A percentile compares a stretch with the other conserved stretches of the same genome.
phyloP scores from a whole-genome alignment of 257 asterid species.

The Verbascum thapsus region DNA sequence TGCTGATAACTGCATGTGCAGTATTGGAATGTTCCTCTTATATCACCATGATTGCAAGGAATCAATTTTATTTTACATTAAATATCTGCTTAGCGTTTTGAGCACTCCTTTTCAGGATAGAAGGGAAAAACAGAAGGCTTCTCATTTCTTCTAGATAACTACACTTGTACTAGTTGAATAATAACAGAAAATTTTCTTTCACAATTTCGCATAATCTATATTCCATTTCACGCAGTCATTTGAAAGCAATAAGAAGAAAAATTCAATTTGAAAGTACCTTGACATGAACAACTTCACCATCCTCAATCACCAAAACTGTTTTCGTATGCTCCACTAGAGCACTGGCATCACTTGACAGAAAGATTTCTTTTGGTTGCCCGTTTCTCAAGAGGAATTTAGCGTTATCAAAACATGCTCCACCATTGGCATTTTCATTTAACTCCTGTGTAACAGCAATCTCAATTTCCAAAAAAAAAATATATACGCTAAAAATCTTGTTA shows the following conservation, averaged over 20 bases:
- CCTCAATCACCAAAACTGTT: constrained; percentile 68
- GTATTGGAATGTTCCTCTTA: not conserved
- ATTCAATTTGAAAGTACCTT: constrained; percentile 40
- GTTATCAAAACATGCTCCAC: constrained; percentile 48
- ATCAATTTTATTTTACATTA: not conserved
- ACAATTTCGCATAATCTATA: not conserved
- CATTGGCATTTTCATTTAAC: constrained; percentile 34
- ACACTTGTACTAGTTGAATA: not conserved
- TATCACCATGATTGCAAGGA: not conserved
- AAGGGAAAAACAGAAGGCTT: not conserved
- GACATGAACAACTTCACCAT: constrained; percentile 66
- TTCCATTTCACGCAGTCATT: too few species aligned
- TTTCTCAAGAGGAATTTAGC: constrained; percentile 51
- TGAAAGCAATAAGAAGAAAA: too few species aligned
- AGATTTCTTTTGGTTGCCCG: constrained; percentile 61
- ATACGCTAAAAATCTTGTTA: not conserved
- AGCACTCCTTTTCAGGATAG: not conserved
- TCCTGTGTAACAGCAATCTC: constrained; percentile 39
- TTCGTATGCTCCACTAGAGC: constrained; percentile 74
- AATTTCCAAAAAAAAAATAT: constrained; percentile 15
- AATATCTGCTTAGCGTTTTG: not conserved
- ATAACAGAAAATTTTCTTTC: not conserved
- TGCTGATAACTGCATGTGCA: not conserved
- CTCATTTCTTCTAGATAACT: constrained; percentile 9
- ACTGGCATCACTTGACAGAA: constrained; percentile 73